Conservation (phyloP, 108 stramenopile species). For the Poteriospumella lacustris region DNA sequence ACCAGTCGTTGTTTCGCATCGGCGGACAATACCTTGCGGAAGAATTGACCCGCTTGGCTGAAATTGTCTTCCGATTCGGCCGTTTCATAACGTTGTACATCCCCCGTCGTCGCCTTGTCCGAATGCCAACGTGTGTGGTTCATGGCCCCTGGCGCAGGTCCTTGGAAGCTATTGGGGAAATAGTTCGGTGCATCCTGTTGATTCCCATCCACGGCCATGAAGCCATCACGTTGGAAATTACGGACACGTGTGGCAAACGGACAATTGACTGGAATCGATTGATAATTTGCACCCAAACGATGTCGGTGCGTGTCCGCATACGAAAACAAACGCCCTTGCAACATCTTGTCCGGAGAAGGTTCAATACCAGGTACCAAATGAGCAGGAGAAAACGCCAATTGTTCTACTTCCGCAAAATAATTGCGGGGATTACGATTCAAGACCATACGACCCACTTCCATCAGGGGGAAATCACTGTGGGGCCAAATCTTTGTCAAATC, state of each 20-base stretch:
- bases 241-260: conserved; percentile 41
- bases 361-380: conserved; percentile 69
- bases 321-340: conserved; percentile 58
- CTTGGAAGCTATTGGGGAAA: conserved; percentile 60
- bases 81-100: conserved; percentile 54
- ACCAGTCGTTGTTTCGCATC: conserved; percentile 54
- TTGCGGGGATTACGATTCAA: conserved; percentile 64
- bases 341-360: conserved; percentile 68
- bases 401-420: conserved; percentile 69
- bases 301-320: conserved; percentile 63
- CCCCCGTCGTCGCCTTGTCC: conserved; percentile 41
- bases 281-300: conserved; percentile 66
- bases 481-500: conserved; percentile 68
- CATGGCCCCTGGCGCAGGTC: conserved; percentile 32
- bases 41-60: conserved; percentile 49
- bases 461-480: conserved; percentile 58
- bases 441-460: conserved; percentile 56
- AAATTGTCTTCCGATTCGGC: conserved; percentile 64
- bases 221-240: conserved; percentile 59
- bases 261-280: conserved; percentile 56
- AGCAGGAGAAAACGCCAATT: conserved; percentile 61
- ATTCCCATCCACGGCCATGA: conserved; percentile 55
- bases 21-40: conserved; percentile 40
- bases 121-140: conserved; percentile 29
- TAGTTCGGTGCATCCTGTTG: conserved; percentile 54